Percentiles rank a stretch among this genome's conserved stretches.
phyloP scores from a whole-genome alignment of 23 red algal species.

The Gracilariopsis chorda region DNA sequence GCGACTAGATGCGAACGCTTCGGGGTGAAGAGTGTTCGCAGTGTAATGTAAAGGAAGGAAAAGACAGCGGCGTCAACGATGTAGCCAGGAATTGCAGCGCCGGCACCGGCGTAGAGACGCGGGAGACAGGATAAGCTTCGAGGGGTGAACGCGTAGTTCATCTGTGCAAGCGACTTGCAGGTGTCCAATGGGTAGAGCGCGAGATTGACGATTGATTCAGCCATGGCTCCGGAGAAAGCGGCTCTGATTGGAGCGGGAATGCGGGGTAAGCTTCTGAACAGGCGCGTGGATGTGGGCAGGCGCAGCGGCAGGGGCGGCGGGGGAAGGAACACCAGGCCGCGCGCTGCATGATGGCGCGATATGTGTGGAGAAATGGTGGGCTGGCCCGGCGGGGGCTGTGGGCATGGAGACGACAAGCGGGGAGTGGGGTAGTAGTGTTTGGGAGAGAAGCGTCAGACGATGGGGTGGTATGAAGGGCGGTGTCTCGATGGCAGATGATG shows the following conservation, averaged over 20 bases:
- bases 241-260: background rate
- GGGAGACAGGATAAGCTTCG: background rate
- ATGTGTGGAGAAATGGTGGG: too few relatives aligned
- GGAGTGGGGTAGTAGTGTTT: too few relatives aligned
- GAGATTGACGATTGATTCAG: background rate
- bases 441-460: too few relatives aligned
- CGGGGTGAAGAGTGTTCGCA: too few relatives aligned
- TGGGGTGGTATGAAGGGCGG: too few relatives aligned
- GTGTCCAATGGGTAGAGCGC: conserved; percentile 3
- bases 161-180: background rate
- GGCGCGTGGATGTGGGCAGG: background rate
- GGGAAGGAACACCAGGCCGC: too few relatives aligned
- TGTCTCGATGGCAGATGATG: too few relatives aligned
- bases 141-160: background rate
- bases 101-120: background rate
- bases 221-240: background rate
- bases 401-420: too few relatives aligned
- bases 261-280: background rate
- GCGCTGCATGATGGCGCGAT: background rate
- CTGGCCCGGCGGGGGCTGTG: too few relatives aligned
- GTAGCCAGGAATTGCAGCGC: background rate
- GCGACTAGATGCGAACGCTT: too few relatives aligned
- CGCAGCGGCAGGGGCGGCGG: background rate
- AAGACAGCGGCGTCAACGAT: background rate
- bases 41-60: background rate